Percentiles rank a stretch among this genome's conserved stretches.
Evolutionary conservation across 345 rosid species (phyloP).

Genomic region (Dipteronia dyeriana): DNA sequence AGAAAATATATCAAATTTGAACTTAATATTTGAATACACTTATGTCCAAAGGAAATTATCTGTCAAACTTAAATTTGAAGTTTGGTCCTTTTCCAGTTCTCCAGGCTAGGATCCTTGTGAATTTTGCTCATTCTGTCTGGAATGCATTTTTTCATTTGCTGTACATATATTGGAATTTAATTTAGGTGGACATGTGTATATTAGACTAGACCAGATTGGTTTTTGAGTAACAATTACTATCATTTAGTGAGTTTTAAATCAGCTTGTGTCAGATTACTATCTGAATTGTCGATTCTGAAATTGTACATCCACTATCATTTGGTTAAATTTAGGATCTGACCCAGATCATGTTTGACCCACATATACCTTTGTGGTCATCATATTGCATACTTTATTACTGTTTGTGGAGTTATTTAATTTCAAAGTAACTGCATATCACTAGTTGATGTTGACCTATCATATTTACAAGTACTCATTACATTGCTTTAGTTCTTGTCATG

Average conservation of each 20-base stretch:
- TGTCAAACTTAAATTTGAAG: neutral
- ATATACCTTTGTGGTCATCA: neutral
- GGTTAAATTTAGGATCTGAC: neutral
- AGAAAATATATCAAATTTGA: neutral
- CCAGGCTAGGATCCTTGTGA: neutral
- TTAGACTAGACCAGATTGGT: neutral
- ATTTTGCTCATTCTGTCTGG: neutral
- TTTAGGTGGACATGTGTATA: neutral
- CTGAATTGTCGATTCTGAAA: neutral
- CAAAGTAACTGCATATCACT: neutral
- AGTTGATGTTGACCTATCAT: neutral
- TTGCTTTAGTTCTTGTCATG: slow-evolving; percentile 13
- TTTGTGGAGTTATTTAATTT: neutral
- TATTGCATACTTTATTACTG: neutral
- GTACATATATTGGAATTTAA: neutral
- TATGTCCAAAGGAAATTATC: slow-evolving; percentile 2
- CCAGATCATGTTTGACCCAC: neutral
- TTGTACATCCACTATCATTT: neutral
- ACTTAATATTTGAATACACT: neutral
- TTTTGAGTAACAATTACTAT: neutral
- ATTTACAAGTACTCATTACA: neutral
- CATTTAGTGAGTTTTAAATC: neutral
- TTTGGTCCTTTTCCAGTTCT: neutral
- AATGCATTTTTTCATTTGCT: neutral
- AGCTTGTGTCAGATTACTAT: too few relatives aligned